phyloP scores from a whole-genome alignment of 176 grass and related monocot species.

The Musa beccarii region DNA sequence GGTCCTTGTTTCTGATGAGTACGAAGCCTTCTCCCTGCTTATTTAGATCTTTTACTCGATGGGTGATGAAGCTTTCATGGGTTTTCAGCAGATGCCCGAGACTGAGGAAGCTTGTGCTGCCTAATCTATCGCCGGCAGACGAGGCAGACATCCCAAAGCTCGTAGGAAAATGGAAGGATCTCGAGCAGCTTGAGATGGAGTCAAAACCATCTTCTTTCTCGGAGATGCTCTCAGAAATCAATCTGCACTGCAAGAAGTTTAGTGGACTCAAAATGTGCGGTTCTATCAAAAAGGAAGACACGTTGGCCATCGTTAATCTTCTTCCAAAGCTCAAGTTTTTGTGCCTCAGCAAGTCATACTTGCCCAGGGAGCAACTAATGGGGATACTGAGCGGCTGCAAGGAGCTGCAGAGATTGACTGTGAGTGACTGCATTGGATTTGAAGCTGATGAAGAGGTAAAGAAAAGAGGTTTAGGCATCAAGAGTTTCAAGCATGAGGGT shows the following conservation, averaged over 20 bases:
- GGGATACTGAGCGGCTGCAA: background rate
- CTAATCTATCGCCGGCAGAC: background rate
- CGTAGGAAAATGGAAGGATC: constrained; percentile 3
- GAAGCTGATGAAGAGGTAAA: constrained; percentile 1
- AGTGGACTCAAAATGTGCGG: background rate
- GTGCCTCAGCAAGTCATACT: constrained; percentile 4
- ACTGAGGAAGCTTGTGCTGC: background rate
- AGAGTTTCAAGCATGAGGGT: background rate
- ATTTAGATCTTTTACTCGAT: too few species aligned
- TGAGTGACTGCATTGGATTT: background rate
- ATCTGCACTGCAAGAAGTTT: background rate
- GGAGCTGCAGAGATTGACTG: background rate
- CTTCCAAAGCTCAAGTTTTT: background rate
- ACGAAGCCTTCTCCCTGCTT: background rate
- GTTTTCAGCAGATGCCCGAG: background rate
- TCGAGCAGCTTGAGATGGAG: constrained; percentile 4
- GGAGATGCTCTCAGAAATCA: background rate
- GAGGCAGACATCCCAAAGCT: background rate
- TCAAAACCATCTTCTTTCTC: background rate
- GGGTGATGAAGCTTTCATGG: background rate
- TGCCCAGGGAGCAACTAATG: background rate
- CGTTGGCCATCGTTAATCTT: background rate
- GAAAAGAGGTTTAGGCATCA: background rate
- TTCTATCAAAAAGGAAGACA: background rate
- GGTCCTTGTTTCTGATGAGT: background rate